phyloP scores from a whole-genome alignment of 176 grass and related monocot species.

The Musa troglodytarum region DNA sequence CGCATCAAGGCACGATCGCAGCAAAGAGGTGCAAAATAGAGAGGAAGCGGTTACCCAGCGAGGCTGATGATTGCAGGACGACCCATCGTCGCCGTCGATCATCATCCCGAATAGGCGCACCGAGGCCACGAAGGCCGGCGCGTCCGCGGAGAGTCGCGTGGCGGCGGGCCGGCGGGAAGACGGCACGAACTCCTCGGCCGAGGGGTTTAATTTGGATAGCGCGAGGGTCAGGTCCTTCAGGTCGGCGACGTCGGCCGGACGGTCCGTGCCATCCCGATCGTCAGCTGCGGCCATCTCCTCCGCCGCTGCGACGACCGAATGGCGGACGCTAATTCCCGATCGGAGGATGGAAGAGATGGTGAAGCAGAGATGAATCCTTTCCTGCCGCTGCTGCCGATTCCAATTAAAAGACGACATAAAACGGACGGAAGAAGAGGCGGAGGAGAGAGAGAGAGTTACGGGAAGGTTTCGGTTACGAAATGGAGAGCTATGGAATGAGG shows the following conservation, averaged over 20 bases:
- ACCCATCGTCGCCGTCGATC: neutral
- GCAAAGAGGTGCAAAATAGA: neutral
- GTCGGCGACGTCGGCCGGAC: neutral
- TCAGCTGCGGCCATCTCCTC: neutral
- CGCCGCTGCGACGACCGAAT: neutral
- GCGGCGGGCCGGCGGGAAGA: neutral
- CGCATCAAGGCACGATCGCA: neutral
- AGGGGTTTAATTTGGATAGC: slow-evolving; percentile 12
- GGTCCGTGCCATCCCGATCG: neutral
- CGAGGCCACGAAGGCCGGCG: neutral
- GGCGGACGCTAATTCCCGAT: neutral
- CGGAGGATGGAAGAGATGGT: neutral
- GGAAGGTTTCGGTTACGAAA: neutral
- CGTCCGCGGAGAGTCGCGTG: neutral
- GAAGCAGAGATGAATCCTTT: neutral
- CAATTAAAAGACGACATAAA: slow-evolving; percentile 1
- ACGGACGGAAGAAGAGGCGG: neutral
- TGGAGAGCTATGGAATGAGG: neutral
- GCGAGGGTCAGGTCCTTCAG: neutral
- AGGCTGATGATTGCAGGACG: neutral
- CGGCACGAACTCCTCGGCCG: slow-evolving; percentile 10
- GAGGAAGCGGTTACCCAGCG: neutral
- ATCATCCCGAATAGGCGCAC: neutral
- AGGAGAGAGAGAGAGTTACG: neutral
- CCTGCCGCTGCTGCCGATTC: neutral